phyloP scores from a whole-genome alignment of 2,329 filamentous ascomycete genomes.

The Camillea tinctor region DNA sequence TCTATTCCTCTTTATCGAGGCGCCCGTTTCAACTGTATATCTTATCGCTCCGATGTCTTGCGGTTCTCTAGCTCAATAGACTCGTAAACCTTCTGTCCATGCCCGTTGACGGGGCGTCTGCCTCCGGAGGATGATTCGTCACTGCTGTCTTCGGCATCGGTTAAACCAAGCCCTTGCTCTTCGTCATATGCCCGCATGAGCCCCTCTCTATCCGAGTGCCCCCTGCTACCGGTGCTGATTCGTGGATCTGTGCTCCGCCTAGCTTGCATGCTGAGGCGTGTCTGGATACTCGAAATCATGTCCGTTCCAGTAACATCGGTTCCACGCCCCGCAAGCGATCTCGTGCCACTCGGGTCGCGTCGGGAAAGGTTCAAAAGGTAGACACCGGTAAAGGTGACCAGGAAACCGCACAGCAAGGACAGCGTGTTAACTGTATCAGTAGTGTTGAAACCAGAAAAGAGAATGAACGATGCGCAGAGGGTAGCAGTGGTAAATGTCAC shows the following conservation, averaged over 20 bases:
- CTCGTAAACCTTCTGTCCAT: conserved; percentile 38
- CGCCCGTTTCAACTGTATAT: neutral
- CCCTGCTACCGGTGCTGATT: conserved; percentile 61
- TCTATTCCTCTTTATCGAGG: neutral
- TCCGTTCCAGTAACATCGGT: conserved; percentile 87
- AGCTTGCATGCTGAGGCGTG: conserved; percentile 89
- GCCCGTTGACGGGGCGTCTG: conserved; percentile 42
- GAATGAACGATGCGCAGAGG: conserved; percentile 89
- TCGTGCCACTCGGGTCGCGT: conserved; percentile 78
- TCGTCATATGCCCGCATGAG: conserved; percentile 89
- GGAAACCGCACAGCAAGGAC: conserved; percentile 87
- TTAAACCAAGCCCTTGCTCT: conserved; percentile 72
- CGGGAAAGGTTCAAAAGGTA: conserved; percentile 96
- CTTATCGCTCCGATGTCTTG: conserved; percentile 32
- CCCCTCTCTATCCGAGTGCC: conserved; percentile 70
- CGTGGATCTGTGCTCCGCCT: conserved; percentile 69
- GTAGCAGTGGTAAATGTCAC: conserved; percentile 96
- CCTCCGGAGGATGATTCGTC: conserved; percentile 49
- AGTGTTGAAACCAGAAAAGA: conserved; percentile 95
- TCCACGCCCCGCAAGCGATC: conserved; percentile 60
- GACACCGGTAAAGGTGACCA: conserved; percentile 92
- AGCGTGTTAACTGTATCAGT: conserved; percentile 88
- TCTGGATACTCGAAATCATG: conserved; percentile 84
- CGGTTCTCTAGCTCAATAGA: conserved; percentile 52
- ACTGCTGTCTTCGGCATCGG: conserved; percentile 75